A percentile compares a stretch with the other conserved stretches of the same genome.
Evolutionary conservation across 441 rosid species (phyloP).

Genomic region (Aleurites moluccanus): DNA sequence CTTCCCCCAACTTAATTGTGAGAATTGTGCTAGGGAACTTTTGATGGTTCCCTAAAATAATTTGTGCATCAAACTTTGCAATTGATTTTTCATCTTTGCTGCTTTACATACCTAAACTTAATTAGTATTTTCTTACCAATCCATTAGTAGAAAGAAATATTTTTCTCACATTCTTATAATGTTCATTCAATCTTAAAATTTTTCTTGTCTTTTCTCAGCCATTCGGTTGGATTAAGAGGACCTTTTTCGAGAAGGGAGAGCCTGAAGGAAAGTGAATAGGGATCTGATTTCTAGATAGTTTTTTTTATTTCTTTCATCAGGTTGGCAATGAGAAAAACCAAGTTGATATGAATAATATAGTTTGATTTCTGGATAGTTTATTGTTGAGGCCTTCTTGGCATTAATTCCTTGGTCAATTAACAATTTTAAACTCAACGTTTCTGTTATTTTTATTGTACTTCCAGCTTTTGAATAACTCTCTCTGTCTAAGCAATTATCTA

Average conservation of each 20-base stretch:
- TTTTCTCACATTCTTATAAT: neutral
- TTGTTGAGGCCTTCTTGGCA: slow-evolving; percentile 30
- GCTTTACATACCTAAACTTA: neutral
- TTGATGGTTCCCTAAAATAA: neutral
- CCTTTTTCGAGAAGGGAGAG: slow-evolving; percentile 63
- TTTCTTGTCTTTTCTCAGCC: slow-evolving; percentile 50
- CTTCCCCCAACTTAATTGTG: neutral
- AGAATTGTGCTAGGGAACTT: neutral
- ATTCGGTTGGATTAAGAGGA: slow-evolving; percentile 84
- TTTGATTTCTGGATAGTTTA: slow-evolving; percentile 16
- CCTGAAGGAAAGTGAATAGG: slow-evolving; percentile 41
- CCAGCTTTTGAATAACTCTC: neutral
- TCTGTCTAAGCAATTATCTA: neutral
- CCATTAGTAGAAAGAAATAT: neutral
- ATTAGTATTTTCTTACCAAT: neutral
- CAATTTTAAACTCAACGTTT: slow-evolving; percentile 1
- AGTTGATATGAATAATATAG: slow-evolving; percentile 35
- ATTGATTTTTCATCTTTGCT: neutral
- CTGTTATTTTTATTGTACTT: neutral
- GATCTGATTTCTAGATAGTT: slow-evolving; percentile 18
- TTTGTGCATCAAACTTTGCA: neutral
- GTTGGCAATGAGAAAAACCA: slow-evolving; percentile 27
- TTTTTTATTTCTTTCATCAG: slow-evolving; percentile 19
- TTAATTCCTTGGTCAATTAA: neutral
- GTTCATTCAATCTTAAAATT: neutral